Evolutionary conservation across 495 filamentous ascomycete genomes (phyloP).

Genomic region (Talaromyces trachyspermus): DNA sequence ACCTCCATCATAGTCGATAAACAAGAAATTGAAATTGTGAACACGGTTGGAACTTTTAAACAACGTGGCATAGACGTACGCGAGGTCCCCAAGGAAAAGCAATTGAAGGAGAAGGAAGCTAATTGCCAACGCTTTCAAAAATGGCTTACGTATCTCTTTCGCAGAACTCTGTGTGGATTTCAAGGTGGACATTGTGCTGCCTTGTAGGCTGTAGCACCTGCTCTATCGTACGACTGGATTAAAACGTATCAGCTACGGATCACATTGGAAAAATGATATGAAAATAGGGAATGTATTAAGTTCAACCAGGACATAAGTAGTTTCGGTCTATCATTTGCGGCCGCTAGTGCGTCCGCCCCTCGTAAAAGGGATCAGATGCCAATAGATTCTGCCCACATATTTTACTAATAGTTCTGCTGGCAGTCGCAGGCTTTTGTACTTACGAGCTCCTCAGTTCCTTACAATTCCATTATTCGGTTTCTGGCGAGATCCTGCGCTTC

Average conservation of each 20-base stretch:
- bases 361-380: too few species aligned
- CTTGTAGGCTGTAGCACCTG: neutral
- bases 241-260: too few species aligned
- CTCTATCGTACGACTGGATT: neutral
- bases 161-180: neutral
- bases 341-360: too few species aligned
- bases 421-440: too few species aligned
- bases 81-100: slow-evolving; percentile 30
- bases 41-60: slow-evolving; percentile 21
- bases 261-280: too few species aligned
- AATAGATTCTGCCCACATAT: too few species aligned
- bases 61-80: slow-evolving; percentile 27
- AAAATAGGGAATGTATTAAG: too few species aligned
- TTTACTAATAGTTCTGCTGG: too few species aligned
- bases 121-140: slow-evolving; percentile 5
- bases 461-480: neutral
- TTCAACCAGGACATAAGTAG: too few species aligned
- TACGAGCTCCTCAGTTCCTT: too few species aligned
- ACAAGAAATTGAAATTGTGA: slow-evolving; percentile 28
- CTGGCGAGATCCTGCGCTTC: neutral
- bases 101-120: slow-evolving; percentile 7
- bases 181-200: neutral
- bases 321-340: too few species aligned
- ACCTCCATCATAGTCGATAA: slow-evolving; percentile 41
- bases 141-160: slow-evolving; percentile 2